A percentile compares a stretch with the other conserved stretches of the same genome.
Evolutionary conservation across 2,329 filamentous ascomycete species (phyloP).

Genomic region (Fusarium solani-melongenae): DNA sequence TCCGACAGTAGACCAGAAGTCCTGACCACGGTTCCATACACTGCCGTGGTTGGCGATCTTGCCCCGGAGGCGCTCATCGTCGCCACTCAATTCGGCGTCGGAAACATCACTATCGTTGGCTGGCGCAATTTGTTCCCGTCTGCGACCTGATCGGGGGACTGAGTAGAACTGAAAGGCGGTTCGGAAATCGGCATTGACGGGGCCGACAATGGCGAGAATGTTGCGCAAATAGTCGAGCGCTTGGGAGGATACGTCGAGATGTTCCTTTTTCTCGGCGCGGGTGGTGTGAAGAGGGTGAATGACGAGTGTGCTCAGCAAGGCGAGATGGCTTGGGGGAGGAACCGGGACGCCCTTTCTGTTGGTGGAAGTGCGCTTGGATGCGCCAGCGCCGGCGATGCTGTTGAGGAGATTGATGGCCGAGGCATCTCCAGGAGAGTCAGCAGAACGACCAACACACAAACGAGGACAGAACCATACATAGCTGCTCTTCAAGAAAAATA

Average conservation of each 20-base stretch:
- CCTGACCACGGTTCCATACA: conserved; percentile 79
- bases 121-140: conserved; percentile 50
- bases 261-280: conserved; percentile 70
- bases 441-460: not conserved
- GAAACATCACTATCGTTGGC: conserved; percentile 57
- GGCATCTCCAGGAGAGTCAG: conserved; percentile 38
- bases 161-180: conserved; percentile 76
- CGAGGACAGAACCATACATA: conserved; percentile 61
- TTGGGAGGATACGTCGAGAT: conserved; percentile 70
- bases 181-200: conserved; percentile 75
- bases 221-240: conserved; percentile 78
- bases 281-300: conserved; percentile 85
- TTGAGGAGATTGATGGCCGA: conserved; percentile 72
- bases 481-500: conserved; percentile 80
- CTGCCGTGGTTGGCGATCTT: conserved; percentile 72
- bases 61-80: conserved; percentile 65
- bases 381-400: conserved; percentile 68
- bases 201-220: conserved; percentile 73
- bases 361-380: conserved; percentile 43
- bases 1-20: conserved; percentile 90
- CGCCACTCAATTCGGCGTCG: conserved; percentile 56
- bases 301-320: conserved; percentile 82
- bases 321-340: conserved; percentile 78
- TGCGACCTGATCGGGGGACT: conserved; percentile 45
- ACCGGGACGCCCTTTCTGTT: conserved; percentile 63